Percentiles rank a stretch among this genome's conserved stretches.
phyloP scores from a whole-genome alignment of 1,284 basidiomycete genomes.

The Boletus mariae region DNA sequence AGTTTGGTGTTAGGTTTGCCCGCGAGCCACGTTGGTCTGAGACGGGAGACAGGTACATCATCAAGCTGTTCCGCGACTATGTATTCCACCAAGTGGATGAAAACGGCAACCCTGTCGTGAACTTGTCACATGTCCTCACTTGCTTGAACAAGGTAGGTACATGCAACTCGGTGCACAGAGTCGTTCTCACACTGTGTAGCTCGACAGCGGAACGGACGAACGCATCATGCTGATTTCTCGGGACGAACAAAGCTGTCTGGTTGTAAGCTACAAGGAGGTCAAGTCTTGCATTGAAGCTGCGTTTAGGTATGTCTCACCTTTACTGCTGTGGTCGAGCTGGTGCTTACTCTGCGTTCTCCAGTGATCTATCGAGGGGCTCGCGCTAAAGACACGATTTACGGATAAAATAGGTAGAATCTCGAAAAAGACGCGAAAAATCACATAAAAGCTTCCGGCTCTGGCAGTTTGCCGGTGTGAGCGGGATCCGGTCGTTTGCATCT shows the following conservation, averaged over 20 bases:
- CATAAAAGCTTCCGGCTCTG: constrained; percentile 30
- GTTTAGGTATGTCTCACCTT: constrained; percentile 42
- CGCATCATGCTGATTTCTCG: constrained; percentile 91
- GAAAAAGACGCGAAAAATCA: constrained; percentile 61
- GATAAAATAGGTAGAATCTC: constrained; percentile 54
- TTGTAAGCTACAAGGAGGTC: constrained; percentile 93
- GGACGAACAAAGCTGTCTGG: constrained; percentile 94
- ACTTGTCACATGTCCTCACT: constrained; percentile 86
- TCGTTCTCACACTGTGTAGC: constrained; percentile 40
- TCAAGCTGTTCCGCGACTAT: constrained; percentile 98
- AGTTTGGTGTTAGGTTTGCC: constrained; percentile 67
- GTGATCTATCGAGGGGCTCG: constrained; percentile 29
- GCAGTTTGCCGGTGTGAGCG: background rate
- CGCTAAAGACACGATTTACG: constrained; percentile 17
- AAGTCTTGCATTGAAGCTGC: constrained; percentile 82
- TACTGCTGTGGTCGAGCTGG: background rate
- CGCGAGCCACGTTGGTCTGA: constrained; percentile 96
- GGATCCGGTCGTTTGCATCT: background rate
- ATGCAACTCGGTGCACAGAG: background rate
- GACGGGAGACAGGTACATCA: constrained; percentile 95
- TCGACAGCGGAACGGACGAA: constrained; percentile 92
- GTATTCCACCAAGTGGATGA: constrained; percentile 98
- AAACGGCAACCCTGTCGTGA: constrained; percentile 85
- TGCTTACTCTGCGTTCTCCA: background rate
- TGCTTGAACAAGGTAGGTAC: constrained; percentile 81